Percentiles rank a stretch among this genome's conserved stretches.
Evolutionary conservation across 2,329 filamentous ascomycete genomes (phyloP).

Genomic region (Cercospora beticola): DNA sequence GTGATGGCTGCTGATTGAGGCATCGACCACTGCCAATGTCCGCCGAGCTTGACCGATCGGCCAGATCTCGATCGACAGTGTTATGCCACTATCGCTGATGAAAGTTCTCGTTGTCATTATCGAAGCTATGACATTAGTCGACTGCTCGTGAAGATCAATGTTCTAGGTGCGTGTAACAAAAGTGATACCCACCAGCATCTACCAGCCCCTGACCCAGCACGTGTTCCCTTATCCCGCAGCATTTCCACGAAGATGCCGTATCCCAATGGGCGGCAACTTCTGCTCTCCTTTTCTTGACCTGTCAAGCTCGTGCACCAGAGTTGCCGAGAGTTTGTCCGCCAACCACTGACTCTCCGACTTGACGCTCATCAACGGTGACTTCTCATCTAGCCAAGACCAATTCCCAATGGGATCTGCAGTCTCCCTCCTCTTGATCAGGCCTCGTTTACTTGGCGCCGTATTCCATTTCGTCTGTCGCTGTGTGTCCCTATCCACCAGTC

Average conservation of each 20-base stretch:
- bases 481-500: slow-evolving; percentile 27
- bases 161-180: too few species aligned
- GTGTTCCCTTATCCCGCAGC: background rate
- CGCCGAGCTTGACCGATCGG: background rate
- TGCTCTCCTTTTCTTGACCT: slow-evolving; percentile 31
- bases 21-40: background rate
- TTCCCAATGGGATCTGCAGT: slow-evolving; percentile 34
- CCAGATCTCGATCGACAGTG: background rate
- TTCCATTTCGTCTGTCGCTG: slow-evolving; percentile 20
- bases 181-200: background rate
- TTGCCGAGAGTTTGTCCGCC: slow-evolving; percentile 61
- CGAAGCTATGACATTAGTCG: rapidly evolving
- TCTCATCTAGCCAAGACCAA: slow-evolving; percentile 73
- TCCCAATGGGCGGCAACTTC: slow-evolving; percentile 33
- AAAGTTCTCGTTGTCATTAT: background rate
- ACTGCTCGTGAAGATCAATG: background rate
- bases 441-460: slow-evolving; percentile 20
- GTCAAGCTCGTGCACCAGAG: slow-evolving; percentile 54
- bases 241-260: slow-evolving; percentile 25
- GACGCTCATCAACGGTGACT: slow-evolving; percentile 68
- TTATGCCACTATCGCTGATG: background rate
- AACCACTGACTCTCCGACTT: slow-evolving; percentile 73
- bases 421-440: slow-evolving; percentile 19
- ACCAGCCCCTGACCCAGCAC: background rate
- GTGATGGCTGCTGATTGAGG: background rate